A percentile compares a stretch with the other conserved stretches of the same genome.
Conservation (phyloP, 208 protist genomes). For the Leishmania gerbilli region DNA sequence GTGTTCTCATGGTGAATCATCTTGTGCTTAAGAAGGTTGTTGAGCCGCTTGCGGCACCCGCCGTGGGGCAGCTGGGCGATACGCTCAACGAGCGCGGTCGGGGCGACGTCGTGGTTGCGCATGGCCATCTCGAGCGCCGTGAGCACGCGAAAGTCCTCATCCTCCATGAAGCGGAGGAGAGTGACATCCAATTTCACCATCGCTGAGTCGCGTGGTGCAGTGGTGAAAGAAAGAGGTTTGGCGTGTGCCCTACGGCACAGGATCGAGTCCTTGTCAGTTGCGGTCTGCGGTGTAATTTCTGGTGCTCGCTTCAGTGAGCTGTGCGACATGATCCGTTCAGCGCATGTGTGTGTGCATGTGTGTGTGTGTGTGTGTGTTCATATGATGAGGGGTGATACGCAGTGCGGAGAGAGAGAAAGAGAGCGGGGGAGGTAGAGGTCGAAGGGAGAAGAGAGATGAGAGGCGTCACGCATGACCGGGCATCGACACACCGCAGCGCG, state of each 20-base stretch:
- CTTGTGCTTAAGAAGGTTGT: constrained; percentile 92
- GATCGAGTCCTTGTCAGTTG: background rate
- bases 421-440: background rate
- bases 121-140: constrained; percentile 98
- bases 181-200: constrained; percentile 92
- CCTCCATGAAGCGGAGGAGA: constrained; percentile 87
- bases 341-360: background rate
- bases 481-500: background rate
- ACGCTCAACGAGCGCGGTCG: constrained; percentile 92
- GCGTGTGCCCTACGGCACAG: background rate
- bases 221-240: background rate
- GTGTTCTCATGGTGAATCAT: constrained; percentile 95
- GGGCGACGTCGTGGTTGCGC: constrained; percentile 99
- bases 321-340: background rate
- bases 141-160: constrained; percentile 92
- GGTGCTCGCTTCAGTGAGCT: background rate
- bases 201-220: background rate
- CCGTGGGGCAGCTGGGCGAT: constrained; percentile 96
- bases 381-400: background rate
- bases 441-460: constrained; percentile 6
- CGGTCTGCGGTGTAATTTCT: background rate
- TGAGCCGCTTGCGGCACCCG: constrained; percentile 91
- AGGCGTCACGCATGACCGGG: background rate
- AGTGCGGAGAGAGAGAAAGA: background rate
- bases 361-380: background rate